Base-by-base conservation (phyloP, 345 rosid species). In the Sapria himalayana region DNA sequence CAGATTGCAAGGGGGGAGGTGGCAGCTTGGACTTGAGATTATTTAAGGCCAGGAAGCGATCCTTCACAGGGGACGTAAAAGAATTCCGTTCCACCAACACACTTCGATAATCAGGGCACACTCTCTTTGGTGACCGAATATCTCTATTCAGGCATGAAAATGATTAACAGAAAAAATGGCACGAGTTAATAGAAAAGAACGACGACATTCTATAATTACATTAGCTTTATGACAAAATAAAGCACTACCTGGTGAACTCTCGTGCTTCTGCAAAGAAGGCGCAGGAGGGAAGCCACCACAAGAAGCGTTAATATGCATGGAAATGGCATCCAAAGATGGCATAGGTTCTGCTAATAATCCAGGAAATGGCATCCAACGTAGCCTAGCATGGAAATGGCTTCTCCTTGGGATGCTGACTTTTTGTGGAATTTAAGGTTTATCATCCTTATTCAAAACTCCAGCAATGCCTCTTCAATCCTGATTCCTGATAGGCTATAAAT, bases 261-360 rank as follows among this genome's bases (percentile, higher is more conserved):
- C 82, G 13, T 61, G 71, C 63, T 75, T 78, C 51, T 58, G 72
- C 52, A 54, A 33, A 40, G 69, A 59, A 19, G 73, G 60, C 35
- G 55, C 39, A 25, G 50, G 19, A 49, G 67, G 48, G 45, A 51
- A 54, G 37, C 76, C 65, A 23, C 59, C 72, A 25, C 50, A 37
- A 55, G 69, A 62, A 52, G 56, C 63, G 59, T 65, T 75, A 33
- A 73, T 59, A 61, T 61, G 82, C 50, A 52, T 45, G 19, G 94
- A 85, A 52, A 82, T 75, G 47, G 80, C 78, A 71, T 82, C 94
- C 43, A 78, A 59, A 36, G 85, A 75, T 23, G 80, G 94, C 92
- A 78, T 78, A 16, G 92, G 92, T 51, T 75, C 92, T 17, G 85
- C 82, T 51, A 82, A 56, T 29, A 82, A 58, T 46, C 75, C 75